Percentiles rank a stretch among this genome's conserved stretches.
Evolutionary conservation across 768 basidiomycete species (phyloP).

Genomic region (Boletales sp.): DNA sequence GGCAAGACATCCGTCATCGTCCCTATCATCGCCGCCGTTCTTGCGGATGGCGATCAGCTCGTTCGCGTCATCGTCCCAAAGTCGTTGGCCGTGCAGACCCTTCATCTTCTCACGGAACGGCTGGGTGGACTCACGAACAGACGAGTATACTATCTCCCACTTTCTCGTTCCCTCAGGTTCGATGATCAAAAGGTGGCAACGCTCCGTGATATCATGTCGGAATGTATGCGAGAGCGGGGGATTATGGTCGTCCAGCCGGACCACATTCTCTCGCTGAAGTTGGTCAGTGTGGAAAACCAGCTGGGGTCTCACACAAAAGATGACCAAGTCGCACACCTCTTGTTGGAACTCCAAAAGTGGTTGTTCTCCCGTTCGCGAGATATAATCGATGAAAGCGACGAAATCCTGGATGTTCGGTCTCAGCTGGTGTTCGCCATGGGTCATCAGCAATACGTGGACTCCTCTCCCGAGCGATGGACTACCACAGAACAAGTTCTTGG

Average conservation of each 20-base stretch:
- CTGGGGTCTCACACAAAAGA: no score
- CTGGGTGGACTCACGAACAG: slow-evolving; percentile 42
- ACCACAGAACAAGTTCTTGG: slow-evolving; percentile 31
- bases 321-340: no score
- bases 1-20: slow-evolving; percentile 47
- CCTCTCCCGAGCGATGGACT: slow-evolving; percentile 42
- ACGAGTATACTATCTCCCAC: slow-evolving; percentile 44
- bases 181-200: slow-evolving; percentile 12
- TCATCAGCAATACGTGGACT: slow-evolving; percentile 33
- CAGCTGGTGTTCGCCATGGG: slow-evolving; percentile 48
- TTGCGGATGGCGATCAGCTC: slow-evolving; percentile 40
- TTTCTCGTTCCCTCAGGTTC: slow-evolving; percentile 35
- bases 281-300: no score
- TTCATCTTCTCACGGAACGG: slow-evolving; percentile 39
- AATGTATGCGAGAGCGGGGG: no score
- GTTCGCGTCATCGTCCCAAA: slow-evolving; percentile 47
- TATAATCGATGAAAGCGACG: no score
- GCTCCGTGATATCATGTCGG: no score
- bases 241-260: no score
- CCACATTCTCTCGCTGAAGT: no score
- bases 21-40: slow-evolving; percentile 37
- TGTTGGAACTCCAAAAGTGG: no score
- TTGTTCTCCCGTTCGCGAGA: no score
- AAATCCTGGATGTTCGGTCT: slow-evolving; percentile 34
- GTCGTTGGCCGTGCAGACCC: slow-evolving; percentile 41